Conservation (phyloP, 2,329 filamentous ascomycete species). For the Beauveria caledonica region DNA sequence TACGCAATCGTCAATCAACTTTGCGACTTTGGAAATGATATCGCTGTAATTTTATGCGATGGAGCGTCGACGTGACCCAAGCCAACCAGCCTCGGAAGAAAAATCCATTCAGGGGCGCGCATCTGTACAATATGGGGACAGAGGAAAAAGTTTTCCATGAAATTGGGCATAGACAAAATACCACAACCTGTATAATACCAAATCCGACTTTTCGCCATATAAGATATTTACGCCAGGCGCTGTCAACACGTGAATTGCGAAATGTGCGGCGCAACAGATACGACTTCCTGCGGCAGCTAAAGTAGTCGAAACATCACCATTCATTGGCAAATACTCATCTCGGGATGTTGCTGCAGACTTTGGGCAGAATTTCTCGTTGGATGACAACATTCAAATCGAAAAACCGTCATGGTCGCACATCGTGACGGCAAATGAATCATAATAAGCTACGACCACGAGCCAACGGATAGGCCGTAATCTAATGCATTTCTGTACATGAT, state of each 20-base stretch:
- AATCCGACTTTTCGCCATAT: not conserved
- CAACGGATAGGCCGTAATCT: not conserved
- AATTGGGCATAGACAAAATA: slow-evolving; percentile 9
- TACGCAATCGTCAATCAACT: not conserved
- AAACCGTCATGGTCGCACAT: not conserved
- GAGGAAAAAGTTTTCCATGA: not conserved
- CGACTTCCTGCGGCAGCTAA: not conserved
- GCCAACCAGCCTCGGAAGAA: not conserved
- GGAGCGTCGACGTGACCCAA: not conserved
- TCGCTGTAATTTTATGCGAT: slow-evolving; percentile 5
- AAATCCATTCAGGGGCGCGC: not conserved
- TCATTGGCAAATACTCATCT: not conserved
- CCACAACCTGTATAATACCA: not conserved
- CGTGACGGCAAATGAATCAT: not conserved
- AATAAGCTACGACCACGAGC: not conserved
- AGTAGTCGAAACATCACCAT: not conserved
- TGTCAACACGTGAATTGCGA: not conserved
- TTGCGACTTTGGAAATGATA: not conserved
- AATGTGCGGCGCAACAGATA: not conserved
- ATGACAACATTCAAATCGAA: not conserved
- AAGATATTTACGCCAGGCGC: not conserved
- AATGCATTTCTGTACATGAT: slow-evolving; percentile 1
- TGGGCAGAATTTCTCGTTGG: not conserved
- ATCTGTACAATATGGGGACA: slow-evolving; percentile 3
- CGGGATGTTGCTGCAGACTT: not conserved